Evolutionary conservation across 2,329 filamentous ascomycete genomes (phyloP).

Genomic region (Aspergillus alliaceus): DNA sequence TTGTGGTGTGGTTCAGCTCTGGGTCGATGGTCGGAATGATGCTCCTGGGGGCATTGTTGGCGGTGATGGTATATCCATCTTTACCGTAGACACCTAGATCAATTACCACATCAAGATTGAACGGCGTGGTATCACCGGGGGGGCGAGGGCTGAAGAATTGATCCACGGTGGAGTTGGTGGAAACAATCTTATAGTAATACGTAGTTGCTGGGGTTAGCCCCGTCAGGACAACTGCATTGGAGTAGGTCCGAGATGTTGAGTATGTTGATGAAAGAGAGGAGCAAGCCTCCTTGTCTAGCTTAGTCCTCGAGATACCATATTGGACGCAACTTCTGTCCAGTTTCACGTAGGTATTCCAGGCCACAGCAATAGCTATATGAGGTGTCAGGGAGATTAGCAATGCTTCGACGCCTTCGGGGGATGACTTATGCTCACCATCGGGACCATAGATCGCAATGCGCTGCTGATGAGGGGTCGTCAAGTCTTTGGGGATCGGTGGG

Average conservation of each 20-base stretch:
- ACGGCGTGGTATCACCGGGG: conserved; percentile 57
- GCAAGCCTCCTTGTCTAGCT: conserved; percentile 45
- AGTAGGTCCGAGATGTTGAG: conserved; percentile 55
- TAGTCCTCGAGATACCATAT: conserved; percentile 49
- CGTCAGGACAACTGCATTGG: conserved; percentile 50
- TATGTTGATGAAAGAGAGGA: conserved; percentile 53
- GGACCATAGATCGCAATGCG: conserved; percentile 53
- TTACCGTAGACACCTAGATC: conserved; percentile 57
- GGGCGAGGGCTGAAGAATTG: conserved; percentile 56
- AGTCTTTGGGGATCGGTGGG: conserved; percentile 49
- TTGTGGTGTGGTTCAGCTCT: conserved; percentile 60
- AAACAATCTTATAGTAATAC: conserved; percentile 62
- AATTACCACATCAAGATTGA: conserved; percentile 54
- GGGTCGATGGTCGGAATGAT: conserved; percentile 52
- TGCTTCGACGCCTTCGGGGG: neutral
- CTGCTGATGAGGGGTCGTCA: conserved; percentile 57
- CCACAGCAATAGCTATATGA: conserved; percentile 50
- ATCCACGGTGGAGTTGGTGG: conserved; percentile 55
- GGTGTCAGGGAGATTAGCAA: too few species aligned
- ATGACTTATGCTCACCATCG: conserved; percentile 39
- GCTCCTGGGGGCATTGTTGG: conserved; percentile 49
- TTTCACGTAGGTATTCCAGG: conserved; percentile 58
- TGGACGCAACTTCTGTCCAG: conserved; percentile 50
- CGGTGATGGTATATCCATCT: conserved; percentile 53
- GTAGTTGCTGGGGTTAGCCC: conserved; percentile 53